Percentiles rank a stretch among this genome's conserved stretches.
phyloP scores from a whole-genome alignment of 192 early-diverging fungal genomes.

The Funneliformis geosporum region DNA sequence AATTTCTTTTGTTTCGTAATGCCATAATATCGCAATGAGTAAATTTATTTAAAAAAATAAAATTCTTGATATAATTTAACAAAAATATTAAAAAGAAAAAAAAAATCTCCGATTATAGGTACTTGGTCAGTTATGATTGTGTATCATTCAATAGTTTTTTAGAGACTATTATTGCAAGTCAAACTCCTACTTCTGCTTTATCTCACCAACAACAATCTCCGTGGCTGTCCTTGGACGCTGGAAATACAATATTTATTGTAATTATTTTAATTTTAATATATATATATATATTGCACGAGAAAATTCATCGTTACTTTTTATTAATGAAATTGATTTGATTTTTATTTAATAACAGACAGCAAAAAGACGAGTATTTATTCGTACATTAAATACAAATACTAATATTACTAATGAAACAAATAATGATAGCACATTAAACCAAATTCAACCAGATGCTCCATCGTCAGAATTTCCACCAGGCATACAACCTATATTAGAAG shows the following conservation, averaged over 20 bases:
- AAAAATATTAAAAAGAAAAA: no score
- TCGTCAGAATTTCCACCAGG: constrained; percentile 60
- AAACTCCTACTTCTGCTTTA: constrained; percentile 43
- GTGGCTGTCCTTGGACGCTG: constrained; percentile 88
- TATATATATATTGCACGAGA: background rate
- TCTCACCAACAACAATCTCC: constrained; percentile 53
- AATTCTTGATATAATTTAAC: no score
- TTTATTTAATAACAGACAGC: constrained; percentile 39
- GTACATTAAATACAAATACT: constrained; percentile 7
- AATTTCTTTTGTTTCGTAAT: no score
- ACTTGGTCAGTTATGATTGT: constrained; percentile 82
- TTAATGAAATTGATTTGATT: background rate
- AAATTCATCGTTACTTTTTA: background rate
- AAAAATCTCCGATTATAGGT: no score
- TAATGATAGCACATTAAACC: background rate
- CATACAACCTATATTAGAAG: constrained; percentile 78
- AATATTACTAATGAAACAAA: background rate
- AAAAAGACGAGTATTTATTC: constrained; percentile 47
- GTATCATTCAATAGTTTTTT: constrained; percentile 86
- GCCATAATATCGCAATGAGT: no score
- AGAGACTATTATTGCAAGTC: constrained; percentile 75
- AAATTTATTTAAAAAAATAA: no score
- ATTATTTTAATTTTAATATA: constrained; percentile 14
- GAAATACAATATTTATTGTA: constrained; percentile 74
- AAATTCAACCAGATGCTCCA: background rate